A percentile compares a stretch with the other conserved stretches of the same genome.
phyloP scores from a whole-genome alignment of 305 asterid species.

The Nicotiana rustica region DNA sequence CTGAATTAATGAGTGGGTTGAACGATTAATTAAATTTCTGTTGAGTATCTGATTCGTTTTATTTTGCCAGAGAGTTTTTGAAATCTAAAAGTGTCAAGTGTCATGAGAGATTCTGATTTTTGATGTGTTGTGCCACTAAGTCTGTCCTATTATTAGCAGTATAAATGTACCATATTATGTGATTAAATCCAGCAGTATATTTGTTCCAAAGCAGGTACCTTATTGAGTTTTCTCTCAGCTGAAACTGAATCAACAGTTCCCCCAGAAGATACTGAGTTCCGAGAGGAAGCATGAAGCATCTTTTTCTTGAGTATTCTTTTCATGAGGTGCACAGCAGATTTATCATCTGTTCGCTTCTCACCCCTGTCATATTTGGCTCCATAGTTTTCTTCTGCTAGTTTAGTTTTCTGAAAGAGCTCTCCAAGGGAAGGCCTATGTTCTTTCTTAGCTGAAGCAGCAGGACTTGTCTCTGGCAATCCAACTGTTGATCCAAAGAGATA shows the following conservation, averaged over 20 bases:
- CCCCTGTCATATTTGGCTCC: constrained; percentile 57
- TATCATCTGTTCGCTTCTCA: constrained; percentile 65
- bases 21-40: neutral
- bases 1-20: neutral
- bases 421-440: constrained; percentile 88
- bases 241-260: constrained; percentile 55
- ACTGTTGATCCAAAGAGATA: constrained; percentile 83
- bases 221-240: constrained; percentile 66
- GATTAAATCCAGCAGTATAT: neutral
- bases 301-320: constrained; percentile 72
- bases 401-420: constrained; percentile 88
- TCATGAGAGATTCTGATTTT: neutral
- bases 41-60: neutral
- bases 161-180: neutral
- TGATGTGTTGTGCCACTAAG: neutral
- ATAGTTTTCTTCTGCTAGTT: constrained; percentile 64
- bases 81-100: neutral
- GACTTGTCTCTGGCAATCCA: constrained; percentile 59
- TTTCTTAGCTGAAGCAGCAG: constrained; percentile 54
- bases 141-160: neutral
- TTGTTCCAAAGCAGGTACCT: constrained; percentile 48
- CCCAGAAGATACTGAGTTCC: constrained; percentile 52
- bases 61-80: neutral
- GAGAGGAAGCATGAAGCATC: constrained; percentile 55
- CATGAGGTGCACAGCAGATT: constrained; percentile 71